Evolutionary conservation across 2,329 filamentous ascomycete species (phyloP), one percentile per base, ranked within the genome.

Genomic region (Verticillium albo-atrum): DNA sequence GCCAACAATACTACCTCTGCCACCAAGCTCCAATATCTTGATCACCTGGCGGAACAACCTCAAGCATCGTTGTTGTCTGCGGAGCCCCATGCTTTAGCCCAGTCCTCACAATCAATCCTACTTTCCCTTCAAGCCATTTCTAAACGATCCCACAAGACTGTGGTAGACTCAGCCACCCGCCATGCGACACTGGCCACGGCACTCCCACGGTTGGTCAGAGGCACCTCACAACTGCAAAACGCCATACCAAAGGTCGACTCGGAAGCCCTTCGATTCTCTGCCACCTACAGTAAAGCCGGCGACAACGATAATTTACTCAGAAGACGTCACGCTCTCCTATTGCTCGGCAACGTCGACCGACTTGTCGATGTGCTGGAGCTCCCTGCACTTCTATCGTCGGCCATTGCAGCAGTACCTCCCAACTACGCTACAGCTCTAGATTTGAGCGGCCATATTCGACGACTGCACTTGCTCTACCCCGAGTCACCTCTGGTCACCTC

Each of bases 361-460:
- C 82, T 98, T 3, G 89, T 92, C 30, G 93, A 97, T 71, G 88
- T 98, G 32, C 85, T 99, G 61, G 94, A 98, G 68, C 83, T 99
- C 30, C 95, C 95, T 0, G 87, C 89, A 0, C 78, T 98, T 34
- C 83, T 99, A 15, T 89, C 90, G 14, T 92, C 93, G 2, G 89
- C 93, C 53, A 89, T 93, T 59, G 83, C 83, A 3, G 76, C 82
- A 1, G 81, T 75, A 4, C 80, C 86, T 4, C 85, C 87, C 61
- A 96, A 92, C 66, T 96, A 97, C 77, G 89, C 92, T 2, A 91
- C 92, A 0, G 93, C 93, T 0, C 80, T 99, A 34, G 95, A 99
- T 72, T 82, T 99, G 2, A 90, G 96, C 70, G 89, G 91, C n/a
- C 95, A 98, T 71, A 95, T 97, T 70, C 91, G 91, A 66, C 86